Evolutionary conservation across 345 rosid species (phyloP).

Genomic region (Eucalyptus regnans): DNA sequence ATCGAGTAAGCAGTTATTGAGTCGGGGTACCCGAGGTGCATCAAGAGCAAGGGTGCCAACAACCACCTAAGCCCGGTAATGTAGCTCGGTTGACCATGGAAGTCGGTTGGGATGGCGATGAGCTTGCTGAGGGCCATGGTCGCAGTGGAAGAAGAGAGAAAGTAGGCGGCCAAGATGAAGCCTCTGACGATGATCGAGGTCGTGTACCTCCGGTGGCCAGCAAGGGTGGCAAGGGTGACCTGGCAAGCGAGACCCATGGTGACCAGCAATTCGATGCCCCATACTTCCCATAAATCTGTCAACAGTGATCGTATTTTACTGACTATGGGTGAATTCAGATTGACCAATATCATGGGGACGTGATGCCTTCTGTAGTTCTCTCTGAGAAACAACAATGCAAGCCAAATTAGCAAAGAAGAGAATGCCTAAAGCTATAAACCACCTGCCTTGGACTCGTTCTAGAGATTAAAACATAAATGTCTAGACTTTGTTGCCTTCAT

Average conservation of each 20-base stretch:
- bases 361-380: background rate
- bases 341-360: background rate
- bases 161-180: background rate
- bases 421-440: background rate
- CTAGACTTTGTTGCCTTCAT: background rate
- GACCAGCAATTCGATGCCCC: constrained; percentile 1
- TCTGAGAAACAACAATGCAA: background rate
- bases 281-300: constrained; percentile 1
- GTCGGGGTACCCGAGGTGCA: constrained; percentile 5
- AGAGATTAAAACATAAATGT: background rate
- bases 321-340: background rate
- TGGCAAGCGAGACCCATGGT: background rate
- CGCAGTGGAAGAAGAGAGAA: background rate
- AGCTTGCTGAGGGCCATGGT: constrained; percentile 4
- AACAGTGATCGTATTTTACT: background rate
- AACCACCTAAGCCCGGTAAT: background rate
- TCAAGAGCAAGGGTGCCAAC: constrained; percentile 4
- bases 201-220: background rate
- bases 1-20: constrained; percentile 3
- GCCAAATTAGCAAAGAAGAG: background rate
- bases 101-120: background rate
- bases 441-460: background rate
- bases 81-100: background rate
- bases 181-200: background rate
- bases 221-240: background rate